phyloP scores from a whole-genome alignment of 1,284 basidiomycete species.

The Leccinum ponderosum region DNA sequence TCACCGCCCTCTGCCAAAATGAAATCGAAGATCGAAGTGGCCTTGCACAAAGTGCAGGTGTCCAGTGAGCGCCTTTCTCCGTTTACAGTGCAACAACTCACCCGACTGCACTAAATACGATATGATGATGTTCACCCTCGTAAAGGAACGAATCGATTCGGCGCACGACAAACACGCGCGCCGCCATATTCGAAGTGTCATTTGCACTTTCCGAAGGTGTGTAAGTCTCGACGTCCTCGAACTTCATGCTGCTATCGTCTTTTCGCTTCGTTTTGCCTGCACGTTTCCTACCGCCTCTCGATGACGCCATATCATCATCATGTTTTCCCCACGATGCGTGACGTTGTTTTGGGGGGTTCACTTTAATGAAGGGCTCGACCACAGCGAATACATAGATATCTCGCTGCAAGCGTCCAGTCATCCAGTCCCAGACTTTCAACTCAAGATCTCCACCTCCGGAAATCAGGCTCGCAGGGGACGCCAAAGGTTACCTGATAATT shows the following conservation, averaged over 20 bases:
- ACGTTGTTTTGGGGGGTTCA: constrained; percentile 44
- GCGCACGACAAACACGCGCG: constrained; percentile 38
- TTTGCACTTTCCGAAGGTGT: neutral
- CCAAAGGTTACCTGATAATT: constrained; percentile 14
- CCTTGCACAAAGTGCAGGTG: constrained; percentile 42
- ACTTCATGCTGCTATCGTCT: constrained; percentile 11
- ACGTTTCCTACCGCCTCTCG: constrained; percentile 23
- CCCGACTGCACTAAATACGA: constrained; percentile 73
- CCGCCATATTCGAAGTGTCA: constrained; percentile 42
- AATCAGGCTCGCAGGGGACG: constrained; percentile 54
- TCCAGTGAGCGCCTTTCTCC: neutral
- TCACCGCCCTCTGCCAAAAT: constrained; percentile 35
- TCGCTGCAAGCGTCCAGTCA: constrained; percentile 52
- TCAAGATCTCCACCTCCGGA: constrained; percentile 85
- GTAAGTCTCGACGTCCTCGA: constrained; percentile 3
- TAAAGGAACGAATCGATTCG: constrained; percentile 25
- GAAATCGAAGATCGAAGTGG: constrained; percentile 64
- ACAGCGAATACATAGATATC: constrained; percentile 56
- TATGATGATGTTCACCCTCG: constrained; percentile 32
- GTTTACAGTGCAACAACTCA: constrained; percentile 34
- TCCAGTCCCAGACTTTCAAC: constrained; percentile 83
- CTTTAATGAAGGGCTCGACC: constrained; percentile 63
- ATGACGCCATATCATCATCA: constrained; percentile 37
- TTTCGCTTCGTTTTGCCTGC: constrained; percentile 26
- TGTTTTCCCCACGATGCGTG: constrained; percentile 36